These are phyloP conservation scores for Chaetomium strumarium DNA, from an alignment of 2,329 filamentous ascomycete species.

Conservation along the genomic window DNA sequence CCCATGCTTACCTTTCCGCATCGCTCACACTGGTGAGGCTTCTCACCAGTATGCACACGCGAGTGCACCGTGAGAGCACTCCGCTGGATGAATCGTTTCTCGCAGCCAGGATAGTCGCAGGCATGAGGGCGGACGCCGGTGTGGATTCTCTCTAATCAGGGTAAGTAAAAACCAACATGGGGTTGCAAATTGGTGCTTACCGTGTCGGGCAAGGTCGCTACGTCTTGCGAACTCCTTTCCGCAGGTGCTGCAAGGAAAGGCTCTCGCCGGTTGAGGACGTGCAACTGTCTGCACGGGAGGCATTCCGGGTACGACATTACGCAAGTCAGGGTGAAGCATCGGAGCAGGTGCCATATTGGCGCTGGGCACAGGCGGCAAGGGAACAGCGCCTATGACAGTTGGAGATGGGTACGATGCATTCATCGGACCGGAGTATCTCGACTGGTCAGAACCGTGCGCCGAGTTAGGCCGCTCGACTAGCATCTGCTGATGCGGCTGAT, in stretches of 20 bases:
- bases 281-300: conserved; percentile 30
- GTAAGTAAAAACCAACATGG: conserved; percentile 24
- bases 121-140: conserved; percentile 85
- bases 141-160: conserved; percentile 77
- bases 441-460: conserved; percentile 55
- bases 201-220: conserved; percentile 90
- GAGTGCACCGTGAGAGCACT: conserved; percentile 93
- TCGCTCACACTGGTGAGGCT: conserved; percentile 94
- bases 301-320: conserved; percentile 30
- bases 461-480: conserved; percentile 50
- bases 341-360: conserved; percentile 34
- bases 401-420: conserved; percentile 50
- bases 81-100: conserved; percentile 95
- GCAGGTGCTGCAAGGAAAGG: conserved; percentile 85
- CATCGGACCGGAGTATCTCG: conserved; percentile 45
- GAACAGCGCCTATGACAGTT: conserved; percentile 40
- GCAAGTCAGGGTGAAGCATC: conserved; percentile 41
- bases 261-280: conserved; percentile 43
- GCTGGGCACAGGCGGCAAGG: conserved; percentile 35
- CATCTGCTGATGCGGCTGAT: conserved; percentile 25
- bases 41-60: conserved; percentile 94
- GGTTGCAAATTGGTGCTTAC: conserved; percentile 47
- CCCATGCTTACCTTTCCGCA: conserved; percentile 77
- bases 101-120: conserved; percentile 82
- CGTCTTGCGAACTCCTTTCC: conserved; percentile 86